A percentile compares a stretch with the other conserved stretches of the same genome.
phyloP scores from a whole-genome alignment of 176 grass and related monocot genomes.

The Carex scoparia region DNA sequence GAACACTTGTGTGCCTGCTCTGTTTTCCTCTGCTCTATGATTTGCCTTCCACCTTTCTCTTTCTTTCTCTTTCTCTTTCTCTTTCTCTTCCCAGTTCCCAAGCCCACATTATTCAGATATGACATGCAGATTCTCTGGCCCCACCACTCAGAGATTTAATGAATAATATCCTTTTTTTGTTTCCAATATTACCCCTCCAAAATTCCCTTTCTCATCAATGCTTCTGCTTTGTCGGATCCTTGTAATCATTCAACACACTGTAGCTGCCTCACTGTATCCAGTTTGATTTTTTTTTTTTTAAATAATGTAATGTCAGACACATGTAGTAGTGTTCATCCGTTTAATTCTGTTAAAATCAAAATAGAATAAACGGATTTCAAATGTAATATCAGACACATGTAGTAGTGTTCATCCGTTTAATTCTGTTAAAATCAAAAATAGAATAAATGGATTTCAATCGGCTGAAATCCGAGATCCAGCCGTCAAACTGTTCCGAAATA shows the following conservation, averaged over 20 bases:
- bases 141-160: not conserved
- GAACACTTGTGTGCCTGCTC: not conserved
- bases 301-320: too few relatives aligned
- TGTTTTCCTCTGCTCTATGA: conserved; percentile 13
- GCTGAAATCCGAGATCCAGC: too few relatives aligned
- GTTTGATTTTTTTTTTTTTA: too few relatives aligned
- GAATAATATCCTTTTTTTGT: not conserved
- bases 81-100: not conserved
- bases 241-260: not conserved
- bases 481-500: too few relatives aligned
- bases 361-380: too few relatives aligned
- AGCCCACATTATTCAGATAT: not conserved
- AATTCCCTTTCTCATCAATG: conserved; percentile 3
- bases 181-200: not conserved
- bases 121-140: not conserved
- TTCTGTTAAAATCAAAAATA: too few relatives aligned
- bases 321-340: too few relatives aligned
- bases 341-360: too few relatives aligned
- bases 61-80: not conserved
- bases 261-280: not conserved
- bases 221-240: conserved; percentile 10
- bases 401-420: too few relatives aligned
- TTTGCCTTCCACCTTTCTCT: not conserved
- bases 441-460: too few relatives aligned
- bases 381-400: too few relatives aligned